Conservation (phyloP, 2,329 filamentous ascomycete species). For the Colletotrichum spaethianum region DNA sequence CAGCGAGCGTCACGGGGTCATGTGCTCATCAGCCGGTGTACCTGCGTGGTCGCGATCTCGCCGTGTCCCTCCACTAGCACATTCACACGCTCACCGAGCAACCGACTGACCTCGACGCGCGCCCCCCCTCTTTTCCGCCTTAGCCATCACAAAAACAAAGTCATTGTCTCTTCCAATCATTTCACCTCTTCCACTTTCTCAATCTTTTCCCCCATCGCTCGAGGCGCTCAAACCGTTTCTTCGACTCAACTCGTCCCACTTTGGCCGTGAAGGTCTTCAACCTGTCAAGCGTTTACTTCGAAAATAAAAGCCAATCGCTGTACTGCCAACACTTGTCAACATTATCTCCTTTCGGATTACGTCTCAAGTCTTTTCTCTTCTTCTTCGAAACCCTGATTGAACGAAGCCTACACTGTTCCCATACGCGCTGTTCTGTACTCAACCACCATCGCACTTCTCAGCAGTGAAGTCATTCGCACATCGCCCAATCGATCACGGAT, state of each 20-base stretch:
- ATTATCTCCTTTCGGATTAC: too few relatives aligned
- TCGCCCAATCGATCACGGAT: too few relatives aligned
- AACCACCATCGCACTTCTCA: neutral
- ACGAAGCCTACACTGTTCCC: neutral
- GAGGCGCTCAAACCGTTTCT: too few relatives aligned
- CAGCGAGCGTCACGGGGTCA: neutral
- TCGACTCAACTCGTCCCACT: neutral
- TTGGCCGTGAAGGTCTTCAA: too few relatives aligned
- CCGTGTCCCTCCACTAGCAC: neutral
- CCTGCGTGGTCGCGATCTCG: neutral
- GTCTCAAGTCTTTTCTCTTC: too few relatives aligned
- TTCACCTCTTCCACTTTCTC: neutral
- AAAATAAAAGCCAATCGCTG: neutral
- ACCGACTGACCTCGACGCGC: neutral
- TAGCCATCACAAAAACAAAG: neutral
- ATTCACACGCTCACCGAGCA: neutral
- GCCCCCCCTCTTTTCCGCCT: neutral
- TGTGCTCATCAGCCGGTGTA: neutral
- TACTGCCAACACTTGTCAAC: neutral
- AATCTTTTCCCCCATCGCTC: neutral
- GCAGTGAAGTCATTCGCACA: neutral
- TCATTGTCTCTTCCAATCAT: neutral
- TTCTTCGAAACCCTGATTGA: rapidly evolving
- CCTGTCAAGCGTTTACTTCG: neutral
- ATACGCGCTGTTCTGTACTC: neutral